Evolutionary conservation across 139 green algal species (phyloP), one percentile per base, ranked within the genome.

Genomic region (Chlamydomonas incerta): DNA sequence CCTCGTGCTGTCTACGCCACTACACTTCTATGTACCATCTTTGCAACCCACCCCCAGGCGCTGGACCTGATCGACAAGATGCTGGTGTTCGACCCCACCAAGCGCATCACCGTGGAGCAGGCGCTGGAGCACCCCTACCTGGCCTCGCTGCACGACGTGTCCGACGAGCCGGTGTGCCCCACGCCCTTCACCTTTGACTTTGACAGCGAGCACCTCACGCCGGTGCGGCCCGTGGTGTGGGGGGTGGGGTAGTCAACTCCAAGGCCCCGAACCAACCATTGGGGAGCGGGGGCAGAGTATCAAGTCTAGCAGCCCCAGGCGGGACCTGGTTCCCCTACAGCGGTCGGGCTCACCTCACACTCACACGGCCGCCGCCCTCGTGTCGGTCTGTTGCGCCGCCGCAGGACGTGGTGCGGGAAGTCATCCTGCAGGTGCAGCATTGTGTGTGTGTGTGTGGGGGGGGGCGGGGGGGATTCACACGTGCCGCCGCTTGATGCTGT

Each of bases 111-210:
- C 2, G 87, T 98, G 70, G 91, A 95, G 31, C 77, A 97, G 35
- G 96, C 96, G 41, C 91, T 99, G 60, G 85, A 83, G 41, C 97
- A 99, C 92, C 95, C 96, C 31, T 98, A 96, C 89, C 91, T 99
- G 29, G 90, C 92, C 6, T 82, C 90, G 14, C 85, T 98, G 88
- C 96, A 98, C 82, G 95, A 98, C 84, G 80, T 86, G 18, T 72
- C 73, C 11, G 87, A 93, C 24, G 96, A 98, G 93, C 95, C 93
- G 17, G 72, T 85, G 1, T 92, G 91, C 66, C 84, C 89, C 17
- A 74, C 75, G 77, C 72, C 87, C 34, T 92, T 91, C 57, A 68
- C 77, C 3, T 93, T 92, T 77, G 89, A 91, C 35, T 94, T 97
- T 65, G 81, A 90, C 65, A 66, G 50, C 29, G 81, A 88, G 8